These are phyloP conservation scores for Pythium dissotocum DNA, from an alignment of 352 stramenopile species.

Conservation along the genomic window DNA sequence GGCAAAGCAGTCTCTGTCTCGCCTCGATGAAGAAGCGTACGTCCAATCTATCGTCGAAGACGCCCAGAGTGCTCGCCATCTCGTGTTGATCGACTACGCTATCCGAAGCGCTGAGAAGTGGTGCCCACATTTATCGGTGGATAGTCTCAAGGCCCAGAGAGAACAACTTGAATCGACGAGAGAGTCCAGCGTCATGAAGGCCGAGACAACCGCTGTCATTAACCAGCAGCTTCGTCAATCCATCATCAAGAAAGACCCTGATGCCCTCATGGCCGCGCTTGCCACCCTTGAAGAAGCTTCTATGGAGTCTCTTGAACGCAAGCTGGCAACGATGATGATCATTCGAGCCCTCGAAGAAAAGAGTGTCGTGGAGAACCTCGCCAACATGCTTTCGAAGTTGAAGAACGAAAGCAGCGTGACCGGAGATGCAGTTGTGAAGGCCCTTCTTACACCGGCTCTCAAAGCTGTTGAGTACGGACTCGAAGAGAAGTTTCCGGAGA, in stretches of 20 bases:
- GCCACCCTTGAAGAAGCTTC: slow-evolving; percentile 67
- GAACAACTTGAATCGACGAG: slow-evolving; percentile 10
- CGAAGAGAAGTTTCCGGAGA: slow-evolving; percentile 49
- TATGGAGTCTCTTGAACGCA: slow-evolving; percentile 64
- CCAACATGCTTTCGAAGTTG: slow-evolving; percentile 28
- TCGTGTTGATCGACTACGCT: slow-evolving; percentile 65
- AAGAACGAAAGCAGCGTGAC: slow-evolving; percentile 7
- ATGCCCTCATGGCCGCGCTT: slow-evolving; percentile 68
- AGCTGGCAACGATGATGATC: slow-evolving; percentile 83
- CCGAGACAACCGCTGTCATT: slow-evolving; percentile 41
- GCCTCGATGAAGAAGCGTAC: slow-evolving; percentile 77
- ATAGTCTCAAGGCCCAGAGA: slow-evolving; percentile 41
- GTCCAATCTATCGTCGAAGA: slow-evolving; percentile 73
- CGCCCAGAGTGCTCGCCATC: slow-evolving; percentile 52
- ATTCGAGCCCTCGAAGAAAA: slow-evolving; percentile 79
- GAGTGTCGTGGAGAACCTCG: slow-evolving; percentile 54
- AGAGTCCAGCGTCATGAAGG: slow-evolving; percentile 37
- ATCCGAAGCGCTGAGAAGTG: slow-evolving; percentile 59
- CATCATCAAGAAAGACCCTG: slow-evolving; percentile 65
- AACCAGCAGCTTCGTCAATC: slow-evolving; percentile 58
- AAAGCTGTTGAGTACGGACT: slow-evolving; percentile 63
- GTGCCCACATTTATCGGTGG: slow-evolving; percentile 54
- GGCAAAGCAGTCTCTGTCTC: slow-evolving; percentile 49
- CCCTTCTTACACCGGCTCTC: slow-evolving; percentile 36
- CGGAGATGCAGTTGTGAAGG: slow-evolving; percentile 28